Base-by-base conservation (phyloP, 768 basidiomycete species). In the Piloderma croceum region DNA sequence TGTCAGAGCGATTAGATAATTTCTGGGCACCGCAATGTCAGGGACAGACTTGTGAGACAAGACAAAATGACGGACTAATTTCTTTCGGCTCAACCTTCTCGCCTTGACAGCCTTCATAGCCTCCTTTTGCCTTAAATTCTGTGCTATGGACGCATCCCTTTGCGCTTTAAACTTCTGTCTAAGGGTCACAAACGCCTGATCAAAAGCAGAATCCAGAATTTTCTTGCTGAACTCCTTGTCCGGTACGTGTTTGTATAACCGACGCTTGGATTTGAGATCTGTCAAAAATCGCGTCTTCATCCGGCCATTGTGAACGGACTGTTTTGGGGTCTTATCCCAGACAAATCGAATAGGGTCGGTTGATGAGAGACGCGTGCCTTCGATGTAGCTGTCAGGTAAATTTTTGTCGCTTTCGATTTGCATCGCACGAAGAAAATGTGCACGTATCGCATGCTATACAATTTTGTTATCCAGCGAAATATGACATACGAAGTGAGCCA, bases 281-380 rank as follows among this genome's bases (percentile, higher is more conserved):
- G 65, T 64, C 17, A 86, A 54, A 6, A 85, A 57, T 7, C 78
- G 76, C 12, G 67, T 59, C 61, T 81, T 86, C 83, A 86, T 86
- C 11, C 73, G 70, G 7, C 70, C 65, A 43, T 88, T 88, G 51
- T 86, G 84, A 15, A 77, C 70, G 1, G 83, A 87, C 50, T 86
- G 81, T 44, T 78, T 83, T 9, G 74, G 67, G 2, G 85, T 88
- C 56, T 83, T 84, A 45, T 81, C 77, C 85, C 85, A 88, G 4
- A 85, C 79, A 47, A 87, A 87, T 15, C 84, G 79, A 11, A 87
- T 67, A 1, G 82, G 74, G n/a, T 79, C 71, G 17, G 67, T 55
- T 9, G 64, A 51, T 3, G 60, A 63, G 1, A 79, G 50, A 3
- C 60, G 50, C 9, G 57, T 62, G 12, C 76, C 79, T 51, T 87